Conservation (phyloP, 2,329 filamentous ascomycete genomes). For the Colletotrichum sp. region DNA sequence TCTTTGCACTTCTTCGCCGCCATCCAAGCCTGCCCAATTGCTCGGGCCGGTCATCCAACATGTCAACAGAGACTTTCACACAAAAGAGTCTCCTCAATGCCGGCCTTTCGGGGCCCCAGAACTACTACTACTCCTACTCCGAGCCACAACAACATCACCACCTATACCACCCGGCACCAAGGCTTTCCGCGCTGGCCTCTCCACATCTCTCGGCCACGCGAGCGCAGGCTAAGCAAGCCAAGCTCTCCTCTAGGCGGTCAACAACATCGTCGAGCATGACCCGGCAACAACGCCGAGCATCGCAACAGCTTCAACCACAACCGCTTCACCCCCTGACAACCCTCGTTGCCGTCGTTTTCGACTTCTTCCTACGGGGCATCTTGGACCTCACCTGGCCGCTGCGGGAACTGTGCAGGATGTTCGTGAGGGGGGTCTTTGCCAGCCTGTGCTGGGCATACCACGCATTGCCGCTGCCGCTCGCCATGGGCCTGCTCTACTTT, state of each 20-base stretch:
- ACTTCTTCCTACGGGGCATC: conserved; percentile 10
- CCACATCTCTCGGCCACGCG: not conserved
- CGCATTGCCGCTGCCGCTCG: conserved; percentile 12
- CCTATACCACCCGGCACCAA: conserved; percentile 13
- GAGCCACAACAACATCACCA: conserved; percentile 2
- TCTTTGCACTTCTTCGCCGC: not conserved
- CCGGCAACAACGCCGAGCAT: conserved; percentile 6
- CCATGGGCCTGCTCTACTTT: conserved; percentile 13
- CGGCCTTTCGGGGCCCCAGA: conserved; percentile 18
- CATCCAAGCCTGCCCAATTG: not conserved
- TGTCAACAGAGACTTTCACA: conserved; percentile 19
- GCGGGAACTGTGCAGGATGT: conserved; percentile 4
- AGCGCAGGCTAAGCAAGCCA: conserved; percentile 9
- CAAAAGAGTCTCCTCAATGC: conserved; percentile 15
- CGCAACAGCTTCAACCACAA: not conserved
- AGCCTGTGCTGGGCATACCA: conserved; percentile 13
- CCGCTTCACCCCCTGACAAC: conserved; percentile 9
- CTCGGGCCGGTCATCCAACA: not conserved
- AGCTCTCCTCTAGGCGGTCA: not conserved
- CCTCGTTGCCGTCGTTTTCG: conserved; percentile 7
- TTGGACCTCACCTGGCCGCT: conserved; percentile 14
- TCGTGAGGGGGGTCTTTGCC: conserved; percentile 9
- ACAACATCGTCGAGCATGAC: not conserved
- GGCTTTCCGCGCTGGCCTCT: conserved; percentile 14
- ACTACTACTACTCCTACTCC: conserved; percentile 13